Percentiles rank a stretch among this genome's conserved stretches.
phyloP scores from a whole-genome alignment of 2,329 filamentous ascomycete species.

The Leptographium galeiforme region DNA sequence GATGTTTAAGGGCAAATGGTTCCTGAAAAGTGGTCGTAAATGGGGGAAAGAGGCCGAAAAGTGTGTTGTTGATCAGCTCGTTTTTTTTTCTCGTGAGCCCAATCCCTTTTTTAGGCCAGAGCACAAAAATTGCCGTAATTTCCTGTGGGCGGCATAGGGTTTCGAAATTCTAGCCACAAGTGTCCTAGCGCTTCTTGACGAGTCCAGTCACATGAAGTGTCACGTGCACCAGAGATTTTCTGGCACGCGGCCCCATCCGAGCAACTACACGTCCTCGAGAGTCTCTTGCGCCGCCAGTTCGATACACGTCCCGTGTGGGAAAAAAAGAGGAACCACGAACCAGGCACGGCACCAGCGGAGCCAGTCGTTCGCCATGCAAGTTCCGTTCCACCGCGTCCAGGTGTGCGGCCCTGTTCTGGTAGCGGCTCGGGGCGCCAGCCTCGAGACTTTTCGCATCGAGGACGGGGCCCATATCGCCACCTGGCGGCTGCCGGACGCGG shows the following conservation, averaged over 20 bases:
- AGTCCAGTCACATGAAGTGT: conserved; percentile 6
- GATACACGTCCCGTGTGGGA: too few species aligned
- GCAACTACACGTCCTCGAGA: too few species aligned
- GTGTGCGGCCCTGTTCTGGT: conserved; percentile 47
- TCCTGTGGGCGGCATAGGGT: conserved; percentile 5
- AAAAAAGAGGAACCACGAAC: too few species aligned
- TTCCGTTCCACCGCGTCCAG: conserved; percentile 54
- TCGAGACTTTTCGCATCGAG: conserved; percentile 53
- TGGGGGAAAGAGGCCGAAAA: conserved; percentile 1
- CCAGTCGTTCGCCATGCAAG: conserved; percentile 2
- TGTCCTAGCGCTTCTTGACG: background rate
- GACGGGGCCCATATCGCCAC: conserved; percentile 44
- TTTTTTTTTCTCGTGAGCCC: background rate
- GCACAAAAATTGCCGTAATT: background rate
- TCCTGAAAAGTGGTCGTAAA: background rate
- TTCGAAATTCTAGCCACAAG: background rate
- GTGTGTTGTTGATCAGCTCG: conserved; percentile 3
- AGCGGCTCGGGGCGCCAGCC: conserved; percentile 57
- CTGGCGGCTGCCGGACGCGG: conserved; percentile 39
- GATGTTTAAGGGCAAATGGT: conserved; percentile 82
- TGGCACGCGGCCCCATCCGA: background rate
- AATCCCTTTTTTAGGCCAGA: background rate
- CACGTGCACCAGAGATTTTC: background rate
- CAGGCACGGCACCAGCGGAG: too few species aligned
- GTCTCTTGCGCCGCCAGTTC: too few species aligned